Evolutionary conservation across 139 green algal genomes (phyloP).

Genomic region (Micractinium conductrix): DNA sequence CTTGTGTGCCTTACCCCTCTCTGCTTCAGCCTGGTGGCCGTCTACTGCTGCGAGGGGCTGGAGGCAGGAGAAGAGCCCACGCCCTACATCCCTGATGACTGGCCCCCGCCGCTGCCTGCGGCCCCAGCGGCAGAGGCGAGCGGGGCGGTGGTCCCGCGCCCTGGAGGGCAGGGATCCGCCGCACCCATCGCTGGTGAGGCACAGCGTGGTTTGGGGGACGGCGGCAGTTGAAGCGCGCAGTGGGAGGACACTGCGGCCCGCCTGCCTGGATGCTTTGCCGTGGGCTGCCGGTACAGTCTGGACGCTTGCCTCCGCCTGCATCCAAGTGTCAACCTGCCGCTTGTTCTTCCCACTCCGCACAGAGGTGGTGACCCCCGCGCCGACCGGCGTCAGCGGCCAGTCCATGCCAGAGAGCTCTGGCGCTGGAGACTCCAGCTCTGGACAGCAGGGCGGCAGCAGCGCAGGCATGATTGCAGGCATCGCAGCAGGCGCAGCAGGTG

Average conservation of each 20-base stretch:
- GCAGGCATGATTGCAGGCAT: constrained; percentile 33
- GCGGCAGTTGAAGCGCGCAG: not conserved
- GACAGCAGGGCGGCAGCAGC: constrained; percentile 22
- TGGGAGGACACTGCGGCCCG: not conserved
- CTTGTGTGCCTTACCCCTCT: too few relatives aligned
- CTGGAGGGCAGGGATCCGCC: not conserved
- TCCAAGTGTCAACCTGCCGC: not conserved
- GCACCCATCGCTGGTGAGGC: not conserved
- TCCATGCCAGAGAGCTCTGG: not conserved
- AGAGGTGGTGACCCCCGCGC: too few relatives aligned
- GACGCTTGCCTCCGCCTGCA: not conserved
- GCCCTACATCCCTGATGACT: constrained; percentile 48
- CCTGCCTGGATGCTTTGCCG: not conserved
- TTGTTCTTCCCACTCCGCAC: too few relatives aligned
- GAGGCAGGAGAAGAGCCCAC: constrained; percentile 25
- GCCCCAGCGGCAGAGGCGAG: not conserved
- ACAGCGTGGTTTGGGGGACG: not conserved
- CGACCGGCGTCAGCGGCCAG: not conserved
- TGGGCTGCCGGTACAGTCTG: not conserved
- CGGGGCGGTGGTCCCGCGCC: not conserved
- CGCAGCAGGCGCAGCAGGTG: constrained; percentile 2
- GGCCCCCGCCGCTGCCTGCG: constrained; percentile 24
- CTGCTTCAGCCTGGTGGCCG: constrained; percentile 43
- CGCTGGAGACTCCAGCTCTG: not conserved
- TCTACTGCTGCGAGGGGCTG: constrained; percentile 63